A percentile compares a stretch with the other conserved stretches of the same genome.
These are phyloP conservation scores for Epithemia pelagica DNA, from an alignment of 108 stramenopile genomes.

Conservation along the genomic window DNA sequence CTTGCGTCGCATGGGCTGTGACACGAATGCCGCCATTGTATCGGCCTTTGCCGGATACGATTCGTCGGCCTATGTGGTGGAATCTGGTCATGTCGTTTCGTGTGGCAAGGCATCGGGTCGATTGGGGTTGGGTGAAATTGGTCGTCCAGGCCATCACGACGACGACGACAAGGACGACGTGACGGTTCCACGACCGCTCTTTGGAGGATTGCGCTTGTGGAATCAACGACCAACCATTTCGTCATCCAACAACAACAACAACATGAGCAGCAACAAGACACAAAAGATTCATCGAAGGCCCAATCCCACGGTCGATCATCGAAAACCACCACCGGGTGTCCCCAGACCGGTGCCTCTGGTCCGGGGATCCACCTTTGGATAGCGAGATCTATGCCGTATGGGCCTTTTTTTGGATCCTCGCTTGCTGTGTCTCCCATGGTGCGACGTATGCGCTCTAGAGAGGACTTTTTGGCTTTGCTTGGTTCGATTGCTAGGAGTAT, in stretches of 20 bases:
- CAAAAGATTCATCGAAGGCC: background rate
- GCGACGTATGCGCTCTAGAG: too few species aligned
- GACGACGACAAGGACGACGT: conserved; percentile 13
- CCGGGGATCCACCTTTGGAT: background rate
- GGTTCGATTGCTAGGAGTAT: too few species aligned
- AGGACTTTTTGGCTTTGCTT: too few species aligned
- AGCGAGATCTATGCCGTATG: too few species aligned
- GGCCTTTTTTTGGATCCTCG: too few species aligned
- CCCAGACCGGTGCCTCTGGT: background rate
- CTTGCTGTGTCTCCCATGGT: too few species aligned
- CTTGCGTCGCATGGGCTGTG: too few species aligned
- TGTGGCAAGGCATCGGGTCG: conserved; percentile 58
- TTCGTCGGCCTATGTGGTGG: conserved; percentile 37
- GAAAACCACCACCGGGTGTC: background rate
- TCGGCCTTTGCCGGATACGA: conserved; percentile 60
- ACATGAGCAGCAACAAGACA: background rate
- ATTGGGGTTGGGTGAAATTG: conserved; percentile 53
- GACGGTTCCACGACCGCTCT: conserved; percentile 30
- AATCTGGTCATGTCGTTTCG: conserved; percentile 46
- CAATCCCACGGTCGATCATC: background rate
- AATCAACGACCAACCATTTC: background rate
- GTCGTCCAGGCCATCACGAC: too few species aligned
- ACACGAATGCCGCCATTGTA: conserved; percentile 11
- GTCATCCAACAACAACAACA: background rate
- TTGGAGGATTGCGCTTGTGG: conserved; percentile 64